Conservation (phyloP, 352 stramenopile species). For the Phytophthora capsici region DNA sequence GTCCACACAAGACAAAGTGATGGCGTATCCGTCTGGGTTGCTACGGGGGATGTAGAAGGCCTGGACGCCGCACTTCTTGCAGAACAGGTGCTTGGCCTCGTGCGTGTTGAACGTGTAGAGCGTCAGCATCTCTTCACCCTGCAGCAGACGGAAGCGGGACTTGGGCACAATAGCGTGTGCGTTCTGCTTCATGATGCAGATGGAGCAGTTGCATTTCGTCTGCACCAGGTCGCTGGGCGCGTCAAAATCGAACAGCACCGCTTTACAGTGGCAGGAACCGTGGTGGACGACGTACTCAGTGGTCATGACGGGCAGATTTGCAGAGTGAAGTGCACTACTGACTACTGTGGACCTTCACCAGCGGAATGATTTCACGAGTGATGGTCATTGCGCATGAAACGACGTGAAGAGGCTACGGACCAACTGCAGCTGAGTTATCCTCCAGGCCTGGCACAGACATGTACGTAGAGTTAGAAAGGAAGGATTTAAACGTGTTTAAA, state of each 20-base stretch:
- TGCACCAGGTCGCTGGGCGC: slow-evolving; percentile 59
- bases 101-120: slow-evolving; percentile 88
- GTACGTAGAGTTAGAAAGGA: slow-evolving; percentile 24
- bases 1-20: slow-evolving; percentile 79
- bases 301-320: too few species aligned
- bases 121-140: slow-evolving; percentile 55
- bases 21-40: slow-evolving; percentile 79
- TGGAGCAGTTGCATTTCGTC: slow-evolving; percentile 86
- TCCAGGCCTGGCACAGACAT: slow-evolving; percentile 35
- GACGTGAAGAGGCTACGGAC: too few species aligned
- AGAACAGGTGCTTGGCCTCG: slow-evolving; percentile 82
- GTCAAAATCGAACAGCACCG: slow-evolving; percentile 76
- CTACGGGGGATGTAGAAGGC: slow-evolving; percentile 84
- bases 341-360: slow-evolving; percentile 1
- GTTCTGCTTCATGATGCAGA: slow-evolving; percentile 86
- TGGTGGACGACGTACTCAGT: slow-evolving; percentile 13
- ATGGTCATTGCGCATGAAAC: slow-evolving; percentile 10
- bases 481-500: too few species aligned
- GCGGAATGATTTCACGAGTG: slow-evolving; percentile 16
- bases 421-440: slow-evolving; percentile 29
- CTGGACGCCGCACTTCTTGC: slow-evolving; percentile 77
- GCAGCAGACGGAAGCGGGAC: slow-evolving; percentile 59
- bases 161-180: slow-evolving; percentile 70
- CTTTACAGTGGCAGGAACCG: slow-evolving; percentile 69
- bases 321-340: too few species aligned